Evolutionary conservation across 1,284 basidiomycete species (phyloP).

Genomic region (Chiua sp.): DNA sequence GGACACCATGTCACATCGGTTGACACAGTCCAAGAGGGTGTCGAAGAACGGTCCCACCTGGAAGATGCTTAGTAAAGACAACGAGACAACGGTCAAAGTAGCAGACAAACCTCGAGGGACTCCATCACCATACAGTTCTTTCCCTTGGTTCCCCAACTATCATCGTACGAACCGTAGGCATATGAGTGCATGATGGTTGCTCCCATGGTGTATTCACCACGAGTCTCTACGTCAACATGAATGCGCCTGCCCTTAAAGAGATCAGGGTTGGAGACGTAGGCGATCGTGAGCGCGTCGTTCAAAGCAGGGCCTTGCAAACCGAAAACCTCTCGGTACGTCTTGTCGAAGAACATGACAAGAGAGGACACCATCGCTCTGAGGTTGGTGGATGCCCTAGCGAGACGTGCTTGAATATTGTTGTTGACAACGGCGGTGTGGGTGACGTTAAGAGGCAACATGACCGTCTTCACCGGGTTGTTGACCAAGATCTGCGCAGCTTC

Average conservation of each 20-base stretch:
- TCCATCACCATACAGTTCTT: conserved; percentile 78
- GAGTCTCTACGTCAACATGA: conserved; percentile 79
- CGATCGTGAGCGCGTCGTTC: conserved; percentile 82
- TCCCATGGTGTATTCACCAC: conserved; percentile 64
- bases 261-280: conserved; percentile 68
- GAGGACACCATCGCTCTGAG: conserved; percentile 78
- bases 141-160: conserved; percentile 68
- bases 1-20: conserved; percentile 60
- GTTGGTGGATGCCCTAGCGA: conserved; percentile 60
- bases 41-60: conserved; percentile 58
- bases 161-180: conserved; percentile 60
- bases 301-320: conserved; percentile 80
- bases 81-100: background rate
- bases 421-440: conserved; percentile 84
- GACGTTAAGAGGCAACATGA: conserved; percentile 85
- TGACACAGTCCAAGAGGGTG: conserved; percentile 64
- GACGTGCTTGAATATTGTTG: conserved; percentile 49
- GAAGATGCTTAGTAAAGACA: background rate
- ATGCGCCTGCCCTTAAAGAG: conserved; percentile 65
- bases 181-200: conserved; percentile 81
- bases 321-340: conserved; percentile 70
- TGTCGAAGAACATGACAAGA: conserved; percentile 72
- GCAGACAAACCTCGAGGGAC: conserved; percentile 66
- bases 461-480: conserved; percentile 55
- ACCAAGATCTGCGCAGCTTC: conserved; percentile 85